A percentile compares a stretch with the other conserved stretches of the same genome.
Conservation (phyloP, 441 rosid species). For the Mallotus repandus region DNA sequence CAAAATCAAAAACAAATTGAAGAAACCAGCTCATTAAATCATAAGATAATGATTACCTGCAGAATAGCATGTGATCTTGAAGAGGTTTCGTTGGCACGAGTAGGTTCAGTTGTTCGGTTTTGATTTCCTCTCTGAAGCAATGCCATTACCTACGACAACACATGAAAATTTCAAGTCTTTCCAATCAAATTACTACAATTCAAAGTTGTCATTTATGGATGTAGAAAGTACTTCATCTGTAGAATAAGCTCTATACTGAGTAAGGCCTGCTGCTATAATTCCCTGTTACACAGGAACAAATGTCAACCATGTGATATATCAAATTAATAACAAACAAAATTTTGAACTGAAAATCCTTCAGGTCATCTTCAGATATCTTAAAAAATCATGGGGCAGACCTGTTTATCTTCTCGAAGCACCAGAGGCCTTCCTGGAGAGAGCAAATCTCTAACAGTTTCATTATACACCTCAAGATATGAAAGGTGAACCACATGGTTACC, state of each 20-base stretch:
- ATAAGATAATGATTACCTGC: conserved; percentile 44
- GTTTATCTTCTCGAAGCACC: conserved; percentile 88
- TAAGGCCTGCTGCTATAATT: conserved; percentile 84
- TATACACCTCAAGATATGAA: conserved; percentile 92
- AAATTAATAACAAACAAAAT: not conserved
- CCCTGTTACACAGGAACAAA: conserved; percentile 50
- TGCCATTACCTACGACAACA: conserved; percentile 66
- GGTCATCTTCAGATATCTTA: not conserved
- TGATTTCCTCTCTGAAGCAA: conserved; percentile 90
- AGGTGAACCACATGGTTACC: conserved; percentile 88
- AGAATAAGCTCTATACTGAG: conserved; percentile 92
- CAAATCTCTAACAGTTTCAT: conserved; percentile 90
- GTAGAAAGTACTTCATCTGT: conserved; percentile 67
- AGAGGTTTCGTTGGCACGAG: conserved; percentile 89
- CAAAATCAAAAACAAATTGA: not conserved
- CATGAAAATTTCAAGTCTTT: conserved; percentile 6
- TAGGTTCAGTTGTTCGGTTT: conserved; percentile 93
- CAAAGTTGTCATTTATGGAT: conserved; percentile 13
- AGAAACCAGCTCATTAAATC: not conserved
- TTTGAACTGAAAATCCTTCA: not conserved
- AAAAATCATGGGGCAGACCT: conserved; percentile 38
- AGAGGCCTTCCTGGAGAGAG: conserved; percentile 96
- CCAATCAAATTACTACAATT: conserved; percentile 9
- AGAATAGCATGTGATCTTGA: conserved; percentile 94
- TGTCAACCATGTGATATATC: not conserved